Evolutionary conservation across 768 basidiomycete genomes (phyloP).

Genomic region (Suillus cothurnatus): DNA sequence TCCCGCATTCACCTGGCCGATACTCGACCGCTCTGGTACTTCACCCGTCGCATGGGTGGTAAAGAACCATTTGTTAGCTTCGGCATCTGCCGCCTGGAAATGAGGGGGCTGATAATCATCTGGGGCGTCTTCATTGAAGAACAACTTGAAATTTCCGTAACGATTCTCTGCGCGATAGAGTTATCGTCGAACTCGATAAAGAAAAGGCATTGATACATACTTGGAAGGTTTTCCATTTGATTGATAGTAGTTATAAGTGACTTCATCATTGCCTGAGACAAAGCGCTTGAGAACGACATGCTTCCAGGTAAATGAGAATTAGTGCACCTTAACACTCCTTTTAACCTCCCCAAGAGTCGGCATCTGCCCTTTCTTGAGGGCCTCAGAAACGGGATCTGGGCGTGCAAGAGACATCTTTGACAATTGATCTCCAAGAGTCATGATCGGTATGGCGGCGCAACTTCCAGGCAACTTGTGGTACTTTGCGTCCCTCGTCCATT

Average conservation of each 20-base stretch:
- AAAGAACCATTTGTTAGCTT: conserved; percentile 80
- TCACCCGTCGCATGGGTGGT: conserved; percentile 75
- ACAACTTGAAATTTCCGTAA: conserved; percentile 87
- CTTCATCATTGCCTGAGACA: conserved; percentile 66
- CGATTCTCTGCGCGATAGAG: conserved; percentile 56
- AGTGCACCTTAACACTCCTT: conserved; percentile 69
- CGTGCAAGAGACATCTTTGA: conserved; percentile 50
- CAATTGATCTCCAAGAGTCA: conserved; percentile 68
- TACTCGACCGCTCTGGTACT: conserved; percentile 69
- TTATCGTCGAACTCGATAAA: conserved; percentile 7
- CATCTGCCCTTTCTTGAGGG: conserved; percentile 57
- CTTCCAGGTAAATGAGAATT: neutral
- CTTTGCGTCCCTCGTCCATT: conserved; percentile 38
- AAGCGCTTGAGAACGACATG: conserved; percentile 3
- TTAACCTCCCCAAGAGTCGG: conserved; percentile 85
- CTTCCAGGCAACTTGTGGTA: conserved; percentile 71
- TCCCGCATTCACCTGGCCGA: conserved; percentile 70
- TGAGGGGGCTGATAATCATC: conserved; percentile 83
- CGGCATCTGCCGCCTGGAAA: conserved; percentile 70
- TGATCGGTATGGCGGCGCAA: conserved; percentile 60
- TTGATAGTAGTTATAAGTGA: conserved; percentile 77
- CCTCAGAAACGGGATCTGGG: conserved; percentile 60
- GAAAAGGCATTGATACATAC: conserved; percentile 42
- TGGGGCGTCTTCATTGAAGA: conserved; percentile 80
- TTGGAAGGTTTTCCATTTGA: conserved; percentile 78